These are phyloP conservation scores for Cyclotella baltica DNA, from an alignment of 108 stramenopile genomes.

Conservation along the genomic window DNA sequence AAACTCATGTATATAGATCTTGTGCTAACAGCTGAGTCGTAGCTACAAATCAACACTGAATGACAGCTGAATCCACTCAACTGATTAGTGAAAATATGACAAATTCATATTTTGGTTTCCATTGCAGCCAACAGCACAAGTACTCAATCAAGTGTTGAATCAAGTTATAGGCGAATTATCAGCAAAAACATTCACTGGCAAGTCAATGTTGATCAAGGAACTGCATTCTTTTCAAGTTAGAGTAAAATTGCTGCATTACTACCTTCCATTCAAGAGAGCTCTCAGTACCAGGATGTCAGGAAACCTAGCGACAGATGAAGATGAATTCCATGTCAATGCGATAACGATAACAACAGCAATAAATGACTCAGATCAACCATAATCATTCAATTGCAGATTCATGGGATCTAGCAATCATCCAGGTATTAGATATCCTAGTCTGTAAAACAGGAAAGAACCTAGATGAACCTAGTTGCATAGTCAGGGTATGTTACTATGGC, in stretches of 20 bases:
- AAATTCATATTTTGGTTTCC: conserved; percentile 4
- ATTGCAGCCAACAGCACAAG: neutral
- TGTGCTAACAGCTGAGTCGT: neutral
- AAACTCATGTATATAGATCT: neutral
- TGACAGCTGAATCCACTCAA: conserved; percentile 2
- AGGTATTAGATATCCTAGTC: neutral
- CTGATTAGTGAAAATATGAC: neutral
- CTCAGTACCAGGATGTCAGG: neutral
- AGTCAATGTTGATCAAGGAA: neutral
- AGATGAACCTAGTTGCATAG: neutral
- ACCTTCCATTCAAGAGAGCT: neutral
- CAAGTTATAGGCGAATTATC: neutral
- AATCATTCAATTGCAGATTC: conserved; percentile 1
- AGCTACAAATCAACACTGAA: conserved; percentile 9
- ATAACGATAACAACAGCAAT: no score
- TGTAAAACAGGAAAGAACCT: neutral
- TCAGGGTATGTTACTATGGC: neutral
- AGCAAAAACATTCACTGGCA: neutral
- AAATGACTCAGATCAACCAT: neutral
- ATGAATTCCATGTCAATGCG: neutral
- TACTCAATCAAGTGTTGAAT: neutral
- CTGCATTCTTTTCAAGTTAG: neutral
- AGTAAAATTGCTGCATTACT: neutral
- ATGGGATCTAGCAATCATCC: neutral
- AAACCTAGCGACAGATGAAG: neutral